Evolutionary conservation across 2,329 filamentous ascomycete genomes (phyloP).

Genomic region (Moelleriella libera): DNA sequence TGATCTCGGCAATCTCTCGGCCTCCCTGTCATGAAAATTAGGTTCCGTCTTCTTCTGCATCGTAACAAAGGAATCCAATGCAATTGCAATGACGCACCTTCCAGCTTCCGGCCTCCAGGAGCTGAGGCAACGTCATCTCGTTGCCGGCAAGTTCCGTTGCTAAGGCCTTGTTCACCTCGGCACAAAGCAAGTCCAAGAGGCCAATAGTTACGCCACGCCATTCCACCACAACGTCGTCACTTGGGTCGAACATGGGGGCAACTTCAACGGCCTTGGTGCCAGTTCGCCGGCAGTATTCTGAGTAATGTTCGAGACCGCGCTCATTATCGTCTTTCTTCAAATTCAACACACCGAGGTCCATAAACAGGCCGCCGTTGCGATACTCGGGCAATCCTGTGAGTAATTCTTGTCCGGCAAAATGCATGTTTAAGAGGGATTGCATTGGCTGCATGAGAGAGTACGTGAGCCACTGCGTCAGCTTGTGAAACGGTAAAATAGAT

Average conservation of each 20-base stretch:
- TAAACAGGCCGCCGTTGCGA: constrained; percentile 77
- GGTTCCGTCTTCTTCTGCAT: background rate
- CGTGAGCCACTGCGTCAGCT: constrained; percentile 86
- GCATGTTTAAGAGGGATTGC: constrained; percentile 63
- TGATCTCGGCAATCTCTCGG: constrained; percentile 89
- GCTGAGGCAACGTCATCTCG: constrained; percentile 68
- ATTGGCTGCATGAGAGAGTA: constrained; percentile 92
- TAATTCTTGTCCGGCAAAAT: constrained; percentile 68
- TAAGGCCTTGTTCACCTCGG: constrained; percentile 46
- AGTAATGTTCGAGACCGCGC: constrained; percentile 49
- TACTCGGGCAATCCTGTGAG: constrained; percentile 86
- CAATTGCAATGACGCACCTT: constrained; percentile 50
- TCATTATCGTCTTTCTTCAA: constrained; percentile 57
- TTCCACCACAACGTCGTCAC: constrained; percentile 48
- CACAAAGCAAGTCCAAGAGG: constrained; percentile 39
- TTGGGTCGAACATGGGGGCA: constrained; percentile 42
- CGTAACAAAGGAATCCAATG: background rate
- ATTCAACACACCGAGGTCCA: constrained; percentile 69
- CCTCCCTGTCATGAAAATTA: constrained; percentile 46
- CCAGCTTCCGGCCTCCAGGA: constrained; percentile 94
- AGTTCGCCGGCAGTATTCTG: constrained; percentile 56
- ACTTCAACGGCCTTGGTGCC: constrained; percentile 47
- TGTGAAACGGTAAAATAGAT: constrained; percentile 81
- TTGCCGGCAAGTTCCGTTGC: constrained; percentile 49
- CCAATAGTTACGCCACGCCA: constrained; percentile 52